Conservation (phyloP, 257 asterid genomes). For the Nicotiana noctiflora region DNA sequence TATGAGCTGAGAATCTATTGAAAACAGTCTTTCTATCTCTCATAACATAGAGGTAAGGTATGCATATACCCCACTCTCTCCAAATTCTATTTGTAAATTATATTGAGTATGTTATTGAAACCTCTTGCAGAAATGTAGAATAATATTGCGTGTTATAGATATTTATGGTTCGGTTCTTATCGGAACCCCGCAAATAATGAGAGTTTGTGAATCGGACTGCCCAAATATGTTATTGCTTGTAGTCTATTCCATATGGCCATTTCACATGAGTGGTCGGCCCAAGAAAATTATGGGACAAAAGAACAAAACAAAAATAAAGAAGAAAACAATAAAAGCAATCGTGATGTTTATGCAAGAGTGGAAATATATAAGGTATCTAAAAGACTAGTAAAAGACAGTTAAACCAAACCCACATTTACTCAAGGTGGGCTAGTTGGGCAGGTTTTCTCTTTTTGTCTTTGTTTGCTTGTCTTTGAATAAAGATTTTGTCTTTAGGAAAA, state of each 20-base stretch:
- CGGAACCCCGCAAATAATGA: no score
- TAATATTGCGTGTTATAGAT: no score
- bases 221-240: no score
- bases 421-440: conserved; percentile 11
- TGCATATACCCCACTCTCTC: no score
- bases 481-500: conserved; percentile 20
- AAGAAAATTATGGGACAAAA: background rate
- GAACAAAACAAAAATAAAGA: conserved; percentile 1
- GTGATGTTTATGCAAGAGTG: background rate
- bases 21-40: no score
- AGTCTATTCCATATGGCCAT: background rate
- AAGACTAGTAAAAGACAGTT: conserved; percentile 1
- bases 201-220: no score
- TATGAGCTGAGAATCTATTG: no score
- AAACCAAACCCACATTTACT: conserved; percentile 26
- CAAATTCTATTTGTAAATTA: no score
- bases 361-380: background rate
- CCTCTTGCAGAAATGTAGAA: no score
- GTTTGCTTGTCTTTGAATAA: conserved; percentile 31
- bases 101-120: no score
- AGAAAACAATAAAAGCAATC: background rate
- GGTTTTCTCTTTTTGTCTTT: conserved; percentile 26
- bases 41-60: no score
- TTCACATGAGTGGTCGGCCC: background rate
- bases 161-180: no score